Base-by-base conservation (phyloP, 371 early-diverging fungal genomes). In the Rhizopus stolonifer region DNA sequence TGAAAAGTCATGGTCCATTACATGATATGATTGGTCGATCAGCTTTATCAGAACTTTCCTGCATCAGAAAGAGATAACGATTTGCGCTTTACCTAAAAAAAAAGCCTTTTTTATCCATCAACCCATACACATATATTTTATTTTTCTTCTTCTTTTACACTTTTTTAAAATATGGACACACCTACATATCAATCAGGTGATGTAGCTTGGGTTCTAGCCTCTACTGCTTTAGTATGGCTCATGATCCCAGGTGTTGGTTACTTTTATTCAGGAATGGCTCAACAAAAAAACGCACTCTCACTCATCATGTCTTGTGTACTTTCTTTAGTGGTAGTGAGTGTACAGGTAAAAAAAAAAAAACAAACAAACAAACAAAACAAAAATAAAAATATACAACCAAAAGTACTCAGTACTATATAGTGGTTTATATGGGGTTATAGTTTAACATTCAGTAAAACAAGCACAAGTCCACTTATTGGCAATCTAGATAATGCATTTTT, bases 181-280 rank as follows among this genome's bases (percentile, higher is more conserved):
- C 51, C 71, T n/a, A 60, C 60, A 15, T 76, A 65, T 44, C 55
- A 72, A 34, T 46, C 79, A 36, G 90, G 89, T 42, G 86, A 91
- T 53, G 82, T 84, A 33, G 82, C 83, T 17, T 91, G 86, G 84
- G 69, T 88, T 18, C 62, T 90, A 19, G 59, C 72, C 4, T 80
- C 80, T 17, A 83, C 91, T 1, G 89, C 86, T 4, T 68, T 92
- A 15, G 93, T 92, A 6, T 89, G 88, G 71, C 65, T 92, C 42
- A 92, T 92, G 78, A 72, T 81, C 10, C 89, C 89, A 3, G 89
- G 86, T 6, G 72, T 87, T 5, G 89, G 90, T 21, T 82, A 84
- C 60, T 91, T 91, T 64, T 93, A 94, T 73, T 84, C 90, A 50
- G 94, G 94, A 18, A 80, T 93, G 78, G 85, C 89, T 13, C 77